Percentiles rank a stretch among this genome's conserved stretches.
Conservation (phyloP, 2,329 filamentous ascomycete species). For the Aspergillus arachidicola region DNA sequence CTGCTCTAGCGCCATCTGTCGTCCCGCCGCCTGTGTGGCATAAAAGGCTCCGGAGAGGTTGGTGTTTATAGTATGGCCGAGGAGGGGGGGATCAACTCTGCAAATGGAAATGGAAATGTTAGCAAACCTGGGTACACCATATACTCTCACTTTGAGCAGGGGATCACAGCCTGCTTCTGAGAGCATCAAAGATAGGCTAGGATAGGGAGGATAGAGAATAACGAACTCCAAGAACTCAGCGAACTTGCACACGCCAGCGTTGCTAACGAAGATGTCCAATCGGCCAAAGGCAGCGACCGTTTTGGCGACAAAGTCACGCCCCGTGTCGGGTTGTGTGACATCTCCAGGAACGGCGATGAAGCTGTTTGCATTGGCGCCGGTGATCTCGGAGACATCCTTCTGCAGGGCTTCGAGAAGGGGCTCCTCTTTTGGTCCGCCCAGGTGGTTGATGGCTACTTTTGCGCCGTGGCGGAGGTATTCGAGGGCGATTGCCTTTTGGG, state of each 20-base stretch:
- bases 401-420: constrained; percentile 32
- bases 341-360: constrained; percentile 75
- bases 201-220: background rate
- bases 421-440: constrained; percentile 51
- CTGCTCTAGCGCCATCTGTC: constrained; percentile 77
- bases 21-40: constrained; percentile 79
- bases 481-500: constrained; percentile 68
- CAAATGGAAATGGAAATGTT: background rate
- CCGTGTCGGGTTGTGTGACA: constrained; percentile 73
- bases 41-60: constrained; percentile 92
- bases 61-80: constrained; percentile 70
- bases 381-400: constrained; percentile 33
- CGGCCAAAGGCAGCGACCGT: constrained; percentile 60
- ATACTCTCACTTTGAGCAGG: background rate
- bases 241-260: constrained; percentile 87
- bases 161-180: background rate
- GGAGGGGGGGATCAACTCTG: constrained; percentile 69
- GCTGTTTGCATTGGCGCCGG: constrained; percentile 27
- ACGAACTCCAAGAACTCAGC: constrained; percentile 75
- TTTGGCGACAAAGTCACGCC: constrained; percentile 65
- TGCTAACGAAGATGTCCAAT: constrained; percentile 80
- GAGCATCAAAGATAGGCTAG: background rate
- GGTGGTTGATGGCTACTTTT: constrained; percentile 78
- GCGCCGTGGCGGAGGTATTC: constrained; percentile 78
- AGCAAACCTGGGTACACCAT: background rate